Percentiles rank a stretch among this genome's conserved stretches.
Evolutionary conservation across 2,329 filamentous ascomycete genomes (phyloP).

Genomic region (Aspergillus caelatus): DNA sequence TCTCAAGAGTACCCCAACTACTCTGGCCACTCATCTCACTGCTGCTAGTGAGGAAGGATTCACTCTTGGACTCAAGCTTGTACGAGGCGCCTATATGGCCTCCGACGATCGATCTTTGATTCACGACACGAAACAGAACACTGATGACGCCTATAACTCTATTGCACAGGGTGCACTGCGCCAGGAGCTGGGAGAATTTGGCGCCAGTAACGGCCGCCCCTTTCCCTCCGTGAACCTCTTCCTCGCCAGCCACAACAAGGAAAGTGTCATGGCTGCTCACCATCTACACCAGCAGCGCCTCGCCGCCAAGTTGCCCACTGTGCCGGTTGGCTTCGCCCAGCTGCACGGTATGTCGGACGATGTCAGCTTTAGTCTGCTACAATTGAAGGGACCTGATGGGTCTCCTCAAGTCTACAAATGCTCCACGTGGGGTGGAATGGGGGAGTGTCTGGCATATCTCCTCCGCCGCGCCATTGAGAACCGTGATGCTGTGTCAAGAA

Average conservation of each 20-base stretch:
- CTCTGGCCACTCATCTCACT: slow-evolving; percentile 63
- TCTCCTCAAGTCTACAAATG: slow-evolving; percentile 57
- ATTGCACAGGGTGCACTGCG: slow-evolving; percentile 69
- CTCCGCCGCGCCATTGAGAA: slow-evolving; percentile 62
- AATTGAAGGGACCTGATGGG: slow-evolving; percentile 38
- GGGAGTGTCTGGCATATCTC: slow-evolving; percentile 80
- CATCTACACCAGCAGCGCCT: slow-evolving; percentile 52
- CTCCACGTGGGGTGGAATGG: slow-evolving; percentile 59
- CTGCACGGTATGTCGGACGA: slow-evolving; percentile 65
- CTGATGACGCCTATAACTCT: slow-evolving; percentile 72
- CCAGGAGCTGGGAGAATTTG: slow-evolving; percentile 40
- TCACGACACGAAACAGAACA: slow-evolving; percentile 71
- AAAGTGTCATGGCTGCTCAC: slow-evolving; percentile 63
- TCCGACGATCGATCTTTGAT: slow-evolving; percentile 71
- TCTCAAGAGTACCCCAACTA: slow-evolving; percentile 63
- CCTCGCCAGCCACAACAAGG: slow-evolving; percentile 80
- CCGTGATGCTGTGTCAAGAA: slow-evolving; percentile 59
- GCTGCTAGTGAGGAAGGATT: slow-evolving; percentile 63
- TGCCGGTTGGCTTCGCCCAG: slow-evolving; percentile 58
- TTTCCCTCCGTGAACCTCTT: slow-evolving; percentile 68
- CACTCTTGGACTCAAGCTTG: slow-evolving; percentile 72
- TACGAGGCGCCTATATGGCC: slow-evolving; percentile 73
- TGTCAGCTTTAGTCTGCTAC: slow-evolving; percentile 57
- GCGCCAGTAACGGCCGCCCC: slow-evolving; percentile 10
- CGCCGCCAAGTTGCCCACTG: slow-evolving; percentile 42